Evolutionary conservation across 83 land plant species (phyloP), one percentile per base, ranked within the genome.

Genomic region (Diphasiastrum complanatum): DNA sequence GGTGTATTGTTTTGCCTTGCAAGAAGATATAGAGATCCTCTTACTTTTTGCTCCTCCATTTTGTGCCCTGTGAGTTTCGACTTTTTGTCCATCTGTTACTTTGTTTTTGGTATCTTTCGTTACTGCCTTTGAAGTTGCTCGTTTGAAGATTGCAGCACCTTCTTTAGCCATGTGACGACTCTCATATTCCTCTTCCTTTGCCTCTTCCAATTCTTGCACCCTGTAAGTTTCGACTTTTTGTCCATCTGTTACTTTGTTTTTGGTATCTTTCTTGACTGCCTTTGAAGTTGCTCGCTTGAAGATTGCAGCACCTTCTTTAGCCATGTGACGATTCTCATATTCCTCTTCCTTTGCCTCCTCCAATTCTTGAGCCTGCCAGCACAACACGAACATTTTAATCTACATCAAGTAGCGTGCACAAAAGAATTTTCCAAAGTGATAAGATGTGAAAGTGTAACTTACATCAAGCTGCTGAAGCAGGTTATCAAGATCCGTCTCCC

Each of bases 401-500:
- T 36, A 18, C 11, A n/a, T 30, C 5, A 5, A 33, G 20, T 35
- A 22, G 27, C 4, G 6, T 6, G 22, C 3, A 47, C 61, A 37
- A 55, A 10, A 23, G 10, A 33, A 5, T 47, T 10, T 25, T 45
- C 1, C n/a, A 60, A 8, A n/a, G 4, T 12, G 23, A 35, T 26
- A 5, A 24, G 5, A 11, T 20, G 40, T 6, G 23, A 26, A 35
- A 40, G 10, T 26, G 45, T 20, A 4, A 64, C 93, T 46, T 72
- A 95, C 99, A 49, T 81, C 81, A 19, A 89, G 73, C 48, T 79
- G 71, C 20, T 27, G 46, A 19, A 80, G 66, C 27, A 95, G 76
- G 26, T 79, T 75, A 61, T 89, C 97, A 31, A 95, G 89, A 59
- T 95, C 99, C 50, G 52, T 86, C 28, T 27, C 5, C 99, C 99